Evolutionary conservation across 345 rosid species (phyloP).

Genomic region (Cardamine occulta): DNA sequence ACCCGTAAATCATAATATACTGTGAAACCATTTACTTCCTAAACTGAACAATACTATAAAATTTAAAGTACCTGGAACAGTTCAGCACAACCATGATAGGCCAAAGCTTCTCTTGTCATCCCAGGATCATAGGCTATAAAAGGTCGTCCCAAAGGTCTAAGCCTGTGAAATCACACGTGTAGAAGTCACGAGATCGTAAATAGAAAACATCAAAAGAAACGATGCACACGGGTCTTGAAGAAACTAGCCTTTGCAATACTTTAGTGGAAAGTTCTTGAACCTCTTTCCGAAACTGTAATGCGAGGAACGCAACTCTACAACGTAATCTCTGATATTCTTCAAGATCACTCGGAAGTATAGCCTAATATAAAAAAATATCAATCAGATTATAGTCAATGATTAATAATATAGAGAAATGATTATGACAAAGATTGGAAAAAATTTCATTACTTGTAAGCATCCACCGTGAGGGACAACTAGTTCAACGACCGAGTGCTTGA

Average conservation of each 20-base stretch:
- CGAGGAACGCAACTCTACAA: constrained; percentile 91
- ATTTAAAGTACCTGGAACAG: constrained; percentile 89
- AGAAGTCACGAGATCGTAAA: not conserved
- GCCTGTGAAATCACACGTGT: constrained; percentile 43
- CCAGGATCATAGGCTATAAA: constrained; percentile 97
- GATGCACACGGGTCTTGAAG: constrained; percentile 5
- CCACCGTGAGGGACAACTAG: constrained; percentile 89
- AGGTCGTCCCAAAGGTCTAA: constrained; percentile 82
- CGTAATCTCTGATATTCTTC: constrained; percentile 94
- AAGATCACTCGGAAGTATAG: constrained; percentile 73
- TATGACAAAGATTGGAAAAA: not conserved
- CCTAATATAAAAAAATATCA: constrained; percentile 48
- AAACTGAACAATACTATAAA: too few species aligned
- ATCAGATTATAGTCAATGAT: constrained; percentile 9
- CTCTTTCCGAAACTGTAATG: constrained; percentile 78
- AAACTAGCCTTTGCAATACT: constrained; percentile 67
- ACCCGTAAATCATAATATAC: constrained; percentile 7
- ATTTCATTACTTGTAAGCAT: constrained; percentile 73
- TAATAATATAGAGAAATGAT: not conserved
- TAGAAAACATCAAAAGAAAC: not conserved
- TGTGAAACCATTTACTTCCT: not conserved
- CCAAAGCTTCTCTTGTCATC: constrained; percentile 95
- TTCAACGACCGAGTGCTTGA: constrained; percentile 89
- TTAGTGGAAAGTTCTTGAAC: constrained; percentile 86
- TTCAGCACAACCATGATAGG: constrained; percentile 95